These are phyloP conservation scores for Neurospora sp. DNA, from an alignment of 495 filamentous ascomycete species.

Conservation along the genomic window DNA sequence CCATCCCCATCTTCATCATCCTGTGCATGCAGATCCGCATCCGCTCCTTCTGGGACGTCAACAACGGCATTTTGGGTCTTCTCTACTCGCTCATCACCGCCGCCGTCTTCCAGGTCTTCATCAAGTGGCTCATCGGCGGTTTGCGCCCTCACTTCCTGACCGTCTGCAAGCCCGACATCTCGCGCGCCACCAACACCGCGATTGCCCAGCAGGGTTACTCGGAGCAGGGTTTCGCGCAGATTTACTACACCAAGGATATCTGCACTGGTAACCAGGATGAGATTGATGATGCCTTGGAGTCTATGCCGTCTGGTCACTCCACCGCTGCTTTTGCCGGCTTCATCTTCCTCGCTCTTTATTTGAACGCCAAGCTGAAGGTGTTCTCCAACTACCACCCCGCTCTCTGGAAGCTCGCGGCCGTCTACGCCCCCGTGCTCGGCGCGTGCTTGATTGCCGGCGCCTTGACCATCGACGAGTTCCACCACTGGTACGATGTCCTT, in stretches of 20 bases:
- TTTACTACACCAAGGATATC: slow-evolving; percentile 41
- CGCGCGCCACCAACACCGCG: slow-evolving; percentile 18
- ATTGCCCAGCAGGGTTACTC: slow-evolving; percentile 14
- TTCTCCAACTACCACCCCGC: slow-evolving; percentile 50
- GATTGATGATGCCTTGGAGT: slow-evolving; percentile 43
- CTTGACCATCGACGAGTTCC: slow-evolving; percentile 51
- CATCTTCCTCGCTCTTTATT: slow-evolving; percentile 47
- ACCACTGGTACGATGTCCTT: slow-evolving; percentile 52
- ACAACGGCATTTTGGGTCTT: slow-evolving; percentile 52
- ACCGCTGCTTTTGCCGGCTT: slow-evolving; percentile 49
- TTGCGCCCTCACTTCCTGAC: slow-evolving; percentile 49
- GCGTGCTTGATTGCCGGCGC: slow-evolving; percentile 48
- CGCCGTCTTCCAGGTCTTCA: slow-evolving; percentile 45
- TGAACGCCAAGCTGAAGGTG: slow-evolving; percentile 57
- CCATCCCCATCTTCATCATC: slow-evolving; percentile 50
- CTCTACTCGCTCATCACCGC: slow-evolving; percentile 50
- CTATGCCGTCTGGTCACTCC: slow-evolving; percentile 52
- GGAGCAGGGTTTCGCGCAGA: slow-evolving; percentile 29
- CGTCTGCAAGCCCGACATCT: slow-evolving; percentile 45
- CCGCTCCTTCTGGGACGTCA: slow-evolving; percentile 57
- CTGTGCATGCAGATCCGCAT: slow-evolving; percentile 49
- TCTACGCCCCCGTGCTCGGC: slow-evolving; percentile 50
- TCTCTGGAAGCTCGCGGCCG: slow-evolving; percentile 51
- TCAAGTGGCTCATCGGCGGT: slow-evolving; percentile 49
- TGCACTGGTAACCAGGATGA: slow-evolving; percentile 32